Base-by-base conservation (phyloP, 2,329 filamentous ascomycete genomes). In the Aspergillus ibericus region DNA sequence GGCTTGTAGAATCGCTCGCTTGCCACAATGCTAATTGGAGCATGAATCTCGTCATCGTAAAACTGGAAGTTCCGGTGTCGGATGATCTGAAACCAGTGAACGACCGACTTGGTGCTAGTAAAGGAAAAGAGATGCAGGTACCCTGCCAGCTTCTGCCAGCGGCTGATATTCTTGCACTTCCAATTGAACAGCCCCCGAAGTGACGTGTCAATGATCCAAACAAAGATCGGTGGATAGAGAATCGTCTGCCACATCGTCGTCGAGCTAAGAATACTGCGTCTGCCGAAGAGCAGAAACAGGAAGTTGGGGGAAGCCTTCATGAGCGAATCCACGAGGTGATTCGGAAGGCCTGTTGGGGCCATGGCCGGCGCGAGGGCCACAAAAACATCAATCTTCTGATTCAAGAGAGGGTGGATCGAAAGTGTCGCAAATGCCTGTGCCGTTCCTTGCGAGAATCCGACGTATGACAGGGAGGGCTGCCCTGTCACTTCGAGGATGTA, bases 11-110 rank as follows among this genome's bases (percentile, higher is more conserved):
- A 96, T 68, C 93, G 92, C 70, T 85, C 88, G 55, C 84, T 84
- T 4, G 87, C 87, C 20, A 84, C 85, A 36, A 93, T 80, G 55
- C 87, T 86, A 59, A 96, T 80, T 0, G 89, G 89, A 27, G 88
- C 88, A 58, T 92, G 90, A 0, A 95, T 85, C 68, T 98, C 93
- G 72, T 99, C 95, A 72, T 99, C 95, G 75, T 93, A 98, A 91
- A 99, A 97, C 75, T 99, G 95, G 75, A 99, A 98, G 25, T 87
- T 92, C 68, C 92, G 91, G 69, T 93, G 97, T 64, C 95, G 89
- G 68, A 99, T 99, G 72, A 99, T 97, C 73, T 99, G 95, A 74
- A 99, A 99, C 95, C 95, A 99, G 73, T 99, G 95, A 0, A 99
- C 95, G 8, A 99, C 92, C 18, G 89, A 93, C 77, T 99, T 99